Base-by-base conservation (phyloP, 768 basidiomycete species). In the Phallus indusiatus region DNA sequence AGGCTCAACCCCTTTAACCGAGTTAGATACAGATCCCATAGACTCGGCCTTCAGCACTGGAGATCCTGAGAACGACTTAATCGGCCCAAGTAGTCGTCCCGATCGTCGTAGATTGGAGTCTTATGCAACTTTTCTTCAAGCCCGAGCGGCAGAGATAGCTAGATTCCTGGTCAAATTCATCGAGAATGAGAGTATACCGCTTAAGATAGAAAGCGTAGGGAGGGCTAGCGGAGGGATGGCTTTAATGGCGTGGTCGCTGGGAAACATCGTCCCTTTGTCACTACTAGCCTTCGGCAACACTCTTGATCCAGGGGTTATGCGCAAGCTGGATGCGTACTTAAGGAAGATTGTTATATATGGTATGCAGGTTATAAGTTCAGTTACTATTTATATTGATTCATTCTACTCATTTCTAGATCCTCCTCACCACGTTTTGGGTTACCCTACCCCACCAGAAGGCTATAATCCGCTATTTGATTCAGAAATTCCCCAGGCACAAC, bases 241-340 rank as follows among this genome's bases (percentile, higher is more conserved):
- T 9, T 63, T 71, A 24, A 53, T 72, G 0, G 74, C 73, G 0
- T 76, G 74, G 75, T 75, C 73, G 5, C 37, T 72, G 10, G 75
- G 72, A 0, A 65, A 64, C 10, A 52, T 61, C 4, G 66, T 63
- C n/a, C 63, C 69, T n/a, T 47, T 68, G 12, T 66, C 73, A 5
- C 57, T 66, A 4, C 65, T 73, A 11, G 65, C 69, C 2, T 42
- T 64, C 42, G 57, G 65, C 1, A 60, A 68, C 22, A 62, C 61
- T 6, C 60, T 73, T 20, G 60, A 67, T 8, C 47, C 53, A 11
- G 65, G 65, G 21, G 60, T 64, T 33, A 62, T 62, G 16, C 48
- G 53, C 17, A 53, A 64, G 14, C 56, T 72, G n/a, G 62, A 60
- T 2, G 34, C 37, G 2, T 64, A 71, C 47, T 51, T 74, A 16